Evolutionary conservation across 2,329 filamentous ascomycete genomes (phyloP).

Genomic region (Zasmidium citrigriseum): DNA sequence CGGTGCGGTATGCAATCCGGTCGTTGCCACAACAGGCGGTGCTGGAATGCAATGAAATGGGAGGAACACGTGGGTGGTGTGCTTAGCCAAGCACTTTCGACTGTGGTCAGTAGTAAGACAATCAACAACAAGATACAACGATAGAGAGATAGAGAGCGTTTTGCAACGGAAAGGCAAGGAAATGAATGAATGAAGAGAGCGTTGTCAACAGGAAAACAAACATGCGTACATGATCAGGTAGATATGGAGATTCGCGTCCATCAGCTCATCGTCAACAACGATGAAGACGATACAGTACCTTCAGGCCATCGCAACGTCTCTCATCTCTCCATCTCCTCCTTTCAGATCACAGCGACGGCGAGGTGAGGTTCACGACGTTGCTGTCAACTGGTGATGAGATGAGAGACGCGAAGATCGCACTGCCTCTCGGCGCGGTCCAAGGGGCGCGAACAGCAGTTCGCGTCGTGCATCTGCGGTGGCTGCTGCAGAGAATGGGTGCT

Average conservation of each 20-base stretch:
- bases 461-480: background rate
- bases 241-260: background rate
- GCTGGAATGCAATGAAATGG: constrained; percentile 36
- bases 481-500: background rate
- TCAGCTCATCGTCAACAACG: background rate
- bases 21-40: constrained; percentile 37
- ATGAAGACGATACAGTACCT: background rate
- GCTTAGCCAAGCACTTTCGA: background rate
- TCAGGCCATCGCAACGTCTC: constrained; percentile 5
- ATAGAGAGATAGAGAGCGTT: background rate
- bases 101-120: background rate
- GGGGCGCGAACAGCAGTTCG: constrained; percentile 1
- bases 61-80: background rate
- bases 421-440: background rate
- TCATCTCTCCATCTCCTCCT: constrained; percentile 2
- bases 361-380: constrained; percentile 8
- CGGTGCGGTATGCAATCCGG: constrained; percentile 28
- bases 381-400: constrained; percentile 8
- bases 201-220: background rate
- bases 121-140: too few species aligned
- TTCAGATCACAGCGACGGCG: background rate
- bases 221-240: background rate
- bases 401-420: constrained; percentile 1
- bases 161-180: background rate
- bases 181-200: background rate